These are phyloP conservation scores for Verticillium albo-atrum DNA, from an alignment of 2,329 filamentous ascomycete genomes.

Conservation along the genomic window DNA sequence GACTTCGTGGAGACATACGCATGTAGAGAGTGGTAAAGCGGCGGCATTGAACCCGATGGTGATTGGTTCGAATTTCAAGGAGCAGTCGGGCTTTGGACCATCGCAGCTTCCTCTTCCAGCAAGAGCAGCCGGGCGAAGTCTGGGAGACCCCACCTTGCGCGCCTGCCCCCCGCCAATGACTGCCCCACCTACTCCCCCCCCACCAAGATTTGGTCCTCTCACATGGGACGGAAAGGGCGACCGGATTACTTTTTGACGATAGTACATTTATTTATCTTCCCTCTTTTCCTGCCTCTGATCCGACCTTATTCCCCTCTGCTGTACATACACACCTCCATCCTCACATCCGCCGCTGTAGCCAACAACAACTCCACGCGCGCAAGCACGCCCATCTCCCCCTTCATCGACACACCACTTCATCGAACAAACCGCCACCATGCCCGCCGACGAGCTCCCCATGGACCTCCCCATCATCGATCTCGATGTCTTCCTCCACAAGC, in stretches of 20 bases:
- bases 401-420: background rate
- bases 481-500: constrained; percentile 47
- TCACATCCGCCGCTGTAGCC: background rate
- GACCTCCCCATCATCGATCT: constrained; percentile 57
- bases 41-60: background rate
- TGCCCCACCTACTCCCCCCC: background rate
- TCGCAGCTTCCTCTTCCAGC: constrained; percentile 1
- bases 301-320: background rate
- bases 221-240: background rate
- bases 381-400: too few species aligned
- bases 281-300: background rate
- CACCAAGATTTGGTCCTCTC: background rate
- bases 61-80: background rate
- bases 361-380: background rate
- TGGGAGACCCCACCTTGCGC: background rate
- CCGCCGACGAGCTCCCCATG: constrained; percentile 34
- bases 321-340: background rate
- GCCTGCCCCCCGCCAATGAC: background rate
- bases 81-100: background rate
- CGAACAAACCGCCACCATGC: constrained; percentile 13
- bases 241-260: background rate
- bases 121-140: background rate
- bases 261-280: background rate
- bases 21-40: too few species aligned
- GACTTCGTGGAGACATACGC: too few species aligned